Conservation (phyloP, 2,329 filamentous ascomycete genomes). For the Colletotrichum australisinense region DNA sequence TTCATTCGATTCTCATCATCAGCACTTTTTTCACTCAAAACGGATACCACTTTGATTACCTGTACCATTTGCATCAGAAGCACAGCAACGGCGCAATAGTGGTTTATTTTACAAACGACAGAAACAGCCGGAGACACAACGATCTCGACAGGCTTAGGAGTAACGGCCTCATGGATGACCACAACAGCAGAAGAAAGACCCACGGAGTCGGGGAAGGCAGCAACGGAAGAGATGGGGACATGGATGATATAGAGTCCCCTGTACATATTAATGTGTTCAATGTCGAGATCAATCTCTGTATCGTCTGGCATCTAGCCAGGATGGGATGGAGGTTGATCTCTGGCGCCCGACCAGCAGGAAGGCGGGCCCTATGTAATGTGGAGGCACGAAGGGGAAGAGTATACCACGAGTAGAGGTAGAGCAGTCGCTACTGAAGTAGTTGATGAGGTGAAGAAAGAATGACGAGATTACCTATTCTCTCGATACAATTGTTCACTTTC, state of each 20-base stretch:
- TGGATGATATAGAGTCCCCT: constrained; percentile 30
- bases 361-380: constrained; percentile 30
- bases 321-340: neutral
- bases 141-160: constrained; percentile 19
- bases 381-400: constrained; percentile 8
- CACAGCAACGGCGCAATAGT: constrained; percentile 38
- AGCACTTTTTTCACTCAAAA: constrained; percentile 29
- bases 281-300: constrained; percentile 2
- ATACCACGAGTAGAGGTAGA: constrained; percentile 37
- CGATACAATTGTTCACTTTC: neutral
- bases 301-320: neutral
- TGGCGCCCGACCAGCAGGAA: constrained; percentile 23
- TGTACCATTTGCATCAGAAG: constrained; percentile 37
- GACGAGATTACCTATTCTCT: constrained; percentile 16
- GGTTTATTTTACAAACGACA: constrained; percentile 30
- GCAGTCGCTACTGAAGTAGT: constrained; percentile 38
- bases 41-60: constrained; percentile 36
- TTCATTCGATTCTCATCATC: constrained; percentile 26
- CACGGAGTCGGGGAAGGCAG: constrained; percentile 17
- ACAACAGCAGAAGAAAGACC: constrained; percentile 20
- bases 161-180: constrained; percentile 33
- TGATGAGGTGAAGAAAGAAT: constrained; percentile 31
- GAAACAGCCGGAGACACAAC: constrained; percentile 20
- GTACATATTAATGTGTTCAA: constrained; percentile 36
- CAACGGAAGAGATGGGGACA: constrained; percentile 11